Evolutionary conservation across 2,329 filamentous ascomycete species (phyloP), one percentile per base, ranked within the genome.

Genomic region (Huntiella abstrusa): DNA sequence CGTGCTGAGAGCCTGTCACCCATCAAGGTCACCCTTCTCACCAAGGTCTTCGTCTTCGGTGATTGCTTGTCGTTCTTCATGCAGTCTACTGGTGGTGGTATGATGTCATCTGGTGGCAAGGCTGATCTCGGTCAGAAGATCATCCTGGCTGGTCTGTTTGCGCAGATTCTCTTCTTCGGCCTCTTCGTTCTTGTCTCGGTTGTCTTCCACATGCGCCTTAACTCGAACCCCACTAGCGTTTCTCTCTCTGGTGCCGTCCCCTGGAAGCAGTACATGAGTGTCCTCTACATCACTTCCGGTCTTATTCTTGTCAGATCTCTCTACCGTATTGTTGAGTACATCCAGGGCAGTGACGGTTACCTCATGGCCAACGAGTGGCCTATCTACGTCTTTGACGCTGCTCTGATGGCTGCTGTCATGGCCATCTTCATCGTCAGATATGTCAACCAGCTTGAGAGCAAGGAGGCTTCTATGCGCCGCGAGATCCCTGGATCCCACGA

Each of bases 11-110:
- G 52, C 0, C 56, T 57, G 46, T 59, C 60, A 1, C 43, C 63
- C 32, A 55, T 65, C 15, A 55, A 50, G 5, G 52, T 57, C 13
- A 51, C 49, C 5, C 67, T 65, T 62, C 55, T 75, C 4, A 75
- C 71, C 3, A 68, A 64, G 46, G 59, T 69, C 33, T 77, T 77
- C 49, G 71, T 77, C 3, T 43, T 55, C 5, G 69, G 71, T 33
- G 73, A 77, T 51, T 54, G 75, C 3, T 42, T 72, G 4, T 68
- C 66, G 2, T 70, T 77, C 53, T 32, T 66, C 2, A 56, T 73
- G 3, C 72, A 76, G 54, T 60, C 59, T 11, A 59, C 58, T 22
- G 68, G 68, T 12, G 63, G 58, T 11, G 63, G 63, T 1, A 52
- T 68, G 43, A 48, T 51, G 41, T 34, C 42, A 8, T 13, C 41